Conservation (phyloP, 2,329 filamentous ascomycete species). For the Coniochaeta prunicola region DNA sequence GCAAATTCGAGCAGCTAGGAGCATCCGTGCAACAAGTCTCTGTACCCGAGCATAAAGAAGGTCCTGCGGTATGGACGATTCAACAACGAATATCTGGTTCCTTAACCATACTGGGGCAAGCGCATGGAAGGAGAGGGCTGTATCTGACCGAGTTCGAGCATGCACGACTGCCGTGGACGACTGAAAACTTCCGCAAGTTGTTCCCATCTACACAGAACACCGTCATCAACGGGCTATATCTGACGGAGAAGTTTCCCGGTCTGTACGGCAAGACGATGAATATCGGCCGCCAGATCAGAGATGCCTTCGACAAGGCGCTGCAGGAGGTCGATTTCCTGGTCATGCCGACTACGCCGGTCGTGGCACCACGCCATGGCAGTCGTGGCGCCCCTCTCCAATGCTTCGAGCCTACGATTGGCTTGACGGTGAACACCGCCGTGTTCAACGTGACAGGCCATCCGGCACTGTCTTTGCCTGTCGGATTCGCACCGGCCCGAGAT, state of each 20-base stretch:
- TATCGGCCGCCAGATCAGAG: slow-evolving; percentile 35
- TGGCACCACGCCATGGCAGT: slow-evolving; percentile 34
- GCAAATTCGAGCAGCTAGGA: slow-evolving; percentile 34
- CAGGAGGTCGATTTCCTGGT: slow-evolving; percentile 34
- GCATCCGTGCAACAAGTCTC: slow-evolving; percentile 42
- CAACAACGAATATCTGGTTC: slow-evolving; percentile 36
- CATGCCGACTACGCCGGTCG: slow-evolving; percentile 40
- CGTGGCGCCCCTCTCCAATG: slow-evolving; percentile 32
- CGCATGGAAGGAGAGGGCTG: slow-evolving; percentile 38
- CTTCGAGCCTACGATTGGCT: slow-evolving; percentile 42
- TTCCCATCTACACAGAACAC: slow-evolving; percentile 48
- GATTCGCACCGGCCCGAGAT: slow-evolving; percentile 32
- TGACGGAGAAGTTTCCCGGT: slow-evolving; percentile 33
- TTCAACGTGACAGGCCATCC: slow-evolving; percentile 53
- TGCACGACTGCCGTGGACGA: slow-evolving; percentile 36
- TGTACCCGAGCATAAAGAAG: slow-evolving; percentile 39
- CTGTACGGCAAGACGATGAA: slow-evolving; percentile 43
- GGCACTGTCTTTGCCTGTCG: slow-evolving; percentile 43
- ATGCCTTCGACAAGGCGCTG: slow-evolving; percentile 35
- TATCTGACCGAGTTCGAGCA: slow-evolving; percentile 42
- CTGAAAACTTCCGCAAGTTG: slow-evolving; percentile 40
- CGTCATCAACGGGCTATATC: slow-evolving; percentile 43
- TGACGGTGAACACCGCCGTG: slow-evolving; percentile 47
- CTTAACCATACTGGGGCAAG: slow-evolving; percentile 32
- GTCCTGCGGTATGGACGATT: slow-evolving; percentile 43